These are phyloP conservation scores for Clarireedia sp. DNA, from an alignment of 2,329 filamentous ascomycete genomes.

Conservation along the genomic window DNA sequence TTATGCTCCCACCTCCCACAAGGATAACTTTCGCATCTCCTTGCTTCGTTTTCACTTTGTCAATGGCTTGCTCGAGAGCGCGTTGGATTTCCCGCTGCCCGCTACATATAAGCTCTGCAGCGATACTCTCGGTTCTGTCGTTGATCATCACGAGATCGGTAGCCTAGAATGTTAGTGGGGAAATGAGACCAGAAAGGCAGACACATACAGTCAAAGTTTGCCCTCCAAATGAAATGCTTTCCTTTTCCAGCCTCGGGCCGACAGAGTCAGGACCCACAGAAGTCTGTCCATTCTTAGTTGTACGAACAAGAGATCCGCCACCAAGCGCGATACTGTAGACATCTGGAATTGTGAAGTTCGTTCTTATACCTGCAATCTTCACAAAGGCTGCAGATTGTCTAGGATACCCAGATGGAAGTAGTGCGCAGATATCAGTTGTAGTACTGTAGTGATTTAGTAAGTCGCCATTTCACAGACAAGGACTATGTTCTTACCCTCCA, in stretches of 20 bases:
- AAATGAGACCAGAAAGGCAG: conserved; percentile 18
- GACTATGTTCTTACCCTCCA: conserved; percentile 33
- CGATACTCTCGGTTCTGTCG: conserved; percentile 6
- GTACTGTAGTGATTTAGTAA: conserved; percentile 33
- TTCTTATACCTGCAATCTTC: conserved; percentile 49
- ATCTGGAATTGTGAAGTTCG: conserved; percentile 51
- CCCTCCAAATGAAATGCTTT: conserved; percentile 47
- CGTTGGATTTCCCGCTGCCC: conserved; percentile 24
- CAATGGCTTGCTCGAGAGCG: conserved; percentile 45
- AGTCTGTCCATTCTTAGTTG: conserved; percentile 38
- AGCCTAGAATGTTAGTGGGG: conserved; percentile 28
- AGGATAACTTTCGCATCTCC: conserved; percentile 44
- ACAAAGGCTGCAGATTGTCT: conserved; percentile 51
- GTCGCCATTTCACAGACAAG: not conserved
- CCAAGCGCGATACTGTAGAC: conserved; percentile 49
- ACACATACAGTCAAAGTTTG: conserved; percentile 42
- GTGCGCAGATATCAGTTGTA: conserved; percentile 50
- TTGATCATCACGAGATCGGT: conserved; percentile 20
- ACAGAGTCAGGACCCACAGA: conserved; percentile 50
- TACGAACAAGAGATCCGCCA: conserved; percentile 41
- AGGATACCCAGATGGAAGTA: conserved; percentile 51
- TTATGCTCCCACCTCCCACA: conserved; percentile 50
- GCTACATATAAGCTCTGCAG: conserved; percentile 10
- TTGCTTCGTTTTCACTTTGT: conserved; percentile 48
- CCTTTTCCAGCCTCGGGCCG: conserved; percentile 40